Evolutionary conservation across 2,329 filamentous ascomycete species (phyloP).

Genomic region (Neoascochyta sp.): DNA sequence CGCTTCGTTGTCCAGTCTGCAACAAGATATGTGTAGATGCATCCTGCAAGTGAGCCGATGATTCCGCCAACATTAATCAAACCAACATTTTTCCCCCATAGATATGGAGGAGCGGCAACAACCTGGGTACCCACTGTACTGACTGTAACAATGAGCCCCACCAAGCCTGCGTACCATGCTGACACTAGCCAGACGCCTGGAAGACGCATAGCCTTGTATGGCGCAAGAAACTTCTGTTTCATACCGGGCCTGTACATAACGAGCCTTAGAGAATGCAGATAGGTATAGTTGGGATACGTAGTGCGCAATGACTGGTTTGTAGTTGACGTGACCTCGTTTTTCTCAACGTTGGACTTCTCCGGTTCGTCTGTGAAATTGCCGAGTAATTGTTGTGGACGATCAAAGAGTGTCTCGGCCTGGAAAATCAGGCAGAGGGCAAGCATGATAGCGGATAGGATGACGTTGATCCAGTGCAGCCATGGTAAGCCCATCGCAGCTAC

Average conservation of each 20-base stretch:
- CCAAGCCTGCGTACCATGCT: conserved; percentile 42
- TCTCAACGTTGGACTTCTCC: conserved; percentile 13
- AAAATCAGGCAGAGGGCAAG: conserved; percentile 37
- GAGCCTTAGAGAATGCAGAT: conserved; percentile 36
- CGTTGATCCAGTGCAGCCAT: conserved; percentile 44
- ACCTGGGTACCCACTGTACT: conserved; percentile 39
- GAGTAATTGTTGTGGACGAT: conserved; percentile 24
- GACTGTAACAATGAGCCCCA: conserved; percentile 41
- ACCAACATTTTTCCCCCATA: conserved; percentile 41
- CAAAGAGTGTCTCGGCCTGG: conserved; percentile 42
- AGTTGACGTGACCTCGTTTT: conserved; percentile 14
- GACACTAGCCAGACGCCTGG: conserved; percentile 44
- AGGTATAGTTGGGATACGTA: conserved; percentile 29
- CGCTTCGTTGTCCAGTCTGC: conserved; percentile 39
- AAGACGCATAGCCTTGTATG: conserved; percentile 37
- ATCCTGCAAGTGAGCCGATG: conserved; percentile 37
- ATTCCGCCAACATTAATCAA: conserved; percentile 40
- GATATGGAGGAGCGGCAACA: conserved; percentile 40
- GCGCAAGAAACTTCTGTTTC: conserved; percentile 34
- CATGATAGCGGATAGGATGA: conserved; percentile 32
- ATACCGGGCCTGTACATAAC: conserved; percentile 36
- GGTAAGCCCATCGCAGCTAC: conserved; percentile 30
- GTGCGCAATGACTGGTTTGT: conserved; percentile 7
- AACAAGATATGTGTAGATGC: conserved; percentile 36
- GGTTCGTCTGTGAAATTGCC: conserved; percentile 10